Evolutionary conservation across 2,329 filamentous ascomycete species (phyloP), one percentile per base, ranked within the genome.

Genomic region (Emydomyces testavorans): DNA sequence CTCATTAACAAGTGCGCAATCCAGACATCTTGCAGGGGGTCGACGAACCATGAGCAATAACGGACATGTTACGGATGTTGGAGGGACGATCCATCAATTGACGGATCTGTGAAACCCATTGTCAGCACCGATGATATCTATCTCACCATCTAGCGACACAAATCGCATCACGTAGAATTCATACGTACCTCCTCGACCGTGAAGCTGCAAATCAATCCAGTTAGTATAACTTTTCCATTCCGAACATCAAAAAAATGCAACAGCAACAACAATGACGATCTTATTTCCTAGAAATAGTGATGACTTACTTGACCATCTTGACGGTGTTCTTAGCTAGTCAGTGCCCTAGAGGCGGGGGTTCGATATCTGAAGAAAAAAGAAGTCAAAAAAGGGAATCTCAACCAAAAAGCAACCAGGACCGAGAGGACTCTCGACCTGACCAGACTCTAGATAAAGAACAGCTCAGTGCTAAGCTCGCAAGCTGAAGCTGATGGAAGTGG

Each of bases 261-360:
- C 50, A 24, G 48, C 37, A 50, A 40, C 21, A 47, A 42, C 29
- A 50, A 23, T 29, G 21, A 18, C 38, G 11, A 37, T 43, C 50
- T 48, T n/a, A n/a, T n/a, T n/a, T n/a, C n/a, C n/a, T n/a, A n/a
- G n/a, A n/a, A n/a, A n/a, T n/a, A n/a, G n/a, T n/a, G n/a, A 45
- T 38, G 48, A 90, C 89, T 84, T 84, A 95, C 89, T 96, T 95
- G 72, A 98, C 92, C 92, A 98, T 98, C 72, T 88, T 95, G 83
- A 76, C 87, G 85, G 88, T 85, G 63, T 62, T 63, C 62, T n/a
- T 59, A 53, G 54, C 52, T 54, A 58, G 49, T 62, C 62, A 54
- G 50, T 40, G 62, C 64, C 62, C 52, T 63, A 61, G 63, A 66
- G 65, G 65, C 64, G 64, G 63, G n/a, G 65, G 64, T 62, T 61